Evolutionary conservation across 371 early-diverging fungal genomes (phyloP), one percentile per base, ranked within the genome.

Genomic region (Caulochytrium protostelioides): DNA sequence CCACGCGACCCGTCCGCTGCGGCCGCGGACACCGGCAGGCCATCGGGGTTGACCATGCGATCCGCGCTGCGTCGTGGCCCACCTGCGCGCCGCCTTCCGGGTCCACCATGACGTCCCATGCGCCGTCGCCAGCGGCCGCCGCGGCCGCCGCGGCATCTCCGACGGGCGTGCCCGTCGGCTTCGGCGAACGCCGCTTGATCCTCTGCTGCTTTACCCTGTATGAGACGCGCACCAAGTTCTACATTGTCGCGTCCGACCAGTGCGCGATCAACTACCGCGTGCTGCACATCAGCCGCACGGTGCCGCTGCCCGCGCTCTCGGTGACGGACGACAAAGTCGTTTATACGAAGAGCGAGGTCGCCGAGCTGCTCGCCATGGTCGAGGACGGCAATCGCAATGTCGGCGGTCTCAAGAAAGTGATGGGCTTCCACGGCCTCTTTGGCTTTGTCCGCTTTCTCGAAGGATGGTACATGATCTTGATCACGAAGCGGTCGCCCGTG

Each of bases 381-480:
- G 76, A 71, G 28, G 52, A 70, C 28, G 84, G 82, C 12, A 85
- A 85, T 53, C 50, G 64, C 35, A 47, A 56, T 14, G 65, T 75
- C 4, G 83, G 83, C 3, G 83, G 85, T 0, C 49, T 85, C 34
- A 67, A 70, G 1, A 65, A 70, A 19, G 73, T 83, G 1, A 35
- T 60, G 1, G 41, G 49, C 10, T 76, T 70, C 37, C 71, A 61
- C 39, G 81, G 79, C 2, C 68, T 83, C 22, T 58, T 80, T 15
- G 74, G 91, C 0, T 85, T 95, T 59, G 69, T 91, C 5, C 60
- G 73, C 14, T 92, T 91, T 50, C 74, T 83, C 4, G 83, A 83
- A 37, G 86, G 89, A 0, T 84, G 78, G 55, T 95, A 92, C 48
- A 67, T 91, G 40, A 71, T 78, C 13, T 52, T 90, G n/a, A 74